Evolutionary conservation across 108 stramenopile species (phyloP), one percentile per base, ranked within the genome.

Genomic region (Nannochloropsis gaditana): DNA sequence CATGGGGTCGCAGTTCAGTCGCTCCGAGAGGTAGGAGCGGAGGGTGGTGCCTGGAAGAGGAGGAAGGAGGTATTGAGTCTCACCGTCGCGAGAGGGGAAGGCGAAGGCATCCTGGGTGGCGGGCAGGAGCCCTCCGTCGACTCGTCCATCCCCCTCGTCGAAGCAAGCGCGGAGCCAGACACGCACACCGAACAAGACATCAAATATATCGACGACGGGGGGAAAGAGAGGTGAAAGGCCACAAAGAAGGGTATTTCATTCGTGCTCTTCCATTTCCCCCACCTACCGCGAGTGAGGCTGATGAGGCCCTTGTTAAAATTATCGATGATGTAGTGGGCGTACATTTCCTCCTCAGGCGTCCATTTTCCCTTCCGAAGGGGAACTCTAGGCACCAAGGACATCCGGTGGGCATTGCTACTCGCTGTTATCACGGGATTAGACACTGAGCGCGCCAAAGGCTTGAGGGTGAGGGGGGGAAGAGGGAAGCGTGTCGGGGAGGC

Each of bases 301-400:
- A 90, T 84, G 45, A 84, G 15, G 15, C 90, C 90, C 43, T 87
- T 87, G 86, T 89, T 90, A 43, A 90, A 90, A 47, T 89, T 83
- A 41, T 89, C 79, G 86, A 90, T 90, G 83, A 90, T 90, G 21
- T 45, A 44, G 45, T 87, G 87, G 47, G 89, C 89, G 86, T 89
- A 90, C 5, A 82, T 44, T 79, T 90, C 90, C 83, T 90, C 90
- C 87, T 90, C 90, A n/a, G 89, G 88, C 3, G 90, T 90, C 90
- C 90, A 90, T 45, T 90, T 90, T 21, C 90, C 90, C 85, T 89
- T 90, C 9, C 90, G 89, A 44, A 90, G 83, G 45, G 87, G 87
- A 11, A 79, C 83, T 44, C 83, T 83, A 15, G 87, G 87, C 43
- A 84, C 87, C 44, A 87, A 83, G 41, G 80, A n/a, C 21, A 10